These are phyloP conservation scores for Quercus gilva DNA, from an alignment of 306 rosid species.

Conservation along the genomic window DNA sequence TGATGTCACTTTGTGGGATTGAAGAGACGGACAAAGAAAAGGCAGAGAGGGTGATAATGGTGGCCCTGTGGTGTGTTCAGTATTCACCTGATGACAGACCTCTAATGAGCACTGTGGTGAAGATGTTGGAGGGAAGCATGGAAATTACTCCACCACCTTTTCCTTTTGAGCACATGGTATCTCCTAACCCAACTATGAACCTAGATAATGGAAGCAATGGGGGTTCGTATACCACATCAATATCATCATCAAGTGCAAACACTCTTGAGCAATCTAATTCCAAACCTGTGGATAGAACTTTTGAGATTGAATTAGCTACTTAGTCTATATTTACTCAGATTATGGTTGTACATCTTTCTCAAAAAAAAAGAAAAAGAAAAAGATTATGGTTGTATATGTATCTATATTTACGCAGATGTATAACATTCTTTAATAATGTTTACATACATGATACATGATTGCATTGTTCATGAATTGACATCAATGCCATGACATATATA, in stretches of 20 bases:
- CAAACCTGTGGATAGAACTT: background rate
- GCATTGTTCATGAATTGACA: too few species aligned
- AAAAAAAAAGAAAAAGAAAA: too few species aligned
- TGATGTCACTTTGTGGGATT: conserved; percentile 43
- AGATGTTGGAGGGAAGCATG: conserved; percentile 47
- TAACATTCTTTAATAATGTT: too few species aligned
- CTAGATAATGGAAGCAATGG: conserved; percentile 5
- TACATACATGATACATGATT: too few species aligned
- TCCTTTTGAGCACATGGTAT: conserved; percentile 36
- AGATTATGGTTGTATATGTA: background rate
- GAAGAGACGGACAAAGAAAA: conserved; percentile 34
- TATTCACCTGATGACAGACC: conserved; percentile 42
- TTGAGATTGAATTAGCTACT: conserved; percentile 29
- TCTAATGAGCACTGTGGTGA: conserved; percentile 47
- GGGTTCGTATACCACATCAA: conserved; percentile 12
- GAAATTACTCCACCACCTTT: conserved; percentile 39
- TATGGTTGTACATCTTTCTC: background rate
- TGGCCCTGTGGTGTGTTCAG: conserved; percentile 53
- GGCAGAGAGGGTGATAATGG: conserved; percentile 40
- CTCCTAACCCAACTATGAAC: conserved; percentile 7
- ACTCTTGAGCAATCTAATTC: background rate
- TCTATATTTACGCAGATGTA: too few species aligned
- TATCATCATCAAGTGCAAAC: conserved; percentile 16
- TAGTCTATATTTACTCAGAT: background rate
- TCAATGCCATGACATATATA: too few species aligned